A percentile compares a stretch with the other conserved stretches of the same genome.
Evolutionary conservation across 139 green algal genomes (phyloP).

Genomic region (Medakamo hakoo): DNA sequence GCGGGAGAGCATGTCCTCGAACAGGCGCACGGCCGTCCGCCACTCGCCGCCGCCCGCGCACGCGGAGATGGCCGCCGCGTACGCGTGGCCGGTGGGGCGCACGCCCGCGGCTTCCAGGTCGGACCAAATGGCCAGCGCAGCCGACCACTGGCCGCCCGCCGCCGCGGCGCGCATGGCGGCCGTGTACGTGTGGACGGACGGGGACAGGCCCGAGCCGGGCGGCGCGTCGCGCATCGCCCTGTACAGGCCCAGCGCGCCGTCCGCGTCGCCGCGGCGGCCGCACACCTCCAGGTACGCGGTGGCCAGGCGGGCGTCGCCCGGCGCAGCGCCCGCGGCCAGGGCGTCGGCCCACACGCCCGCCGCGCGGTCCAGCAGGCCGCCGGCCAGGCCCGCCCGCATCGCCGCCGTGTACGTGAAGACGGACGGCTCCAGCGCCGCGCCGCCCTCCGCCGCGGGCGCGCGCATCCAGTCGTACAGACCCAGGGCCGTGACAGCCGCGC

Average conservation of each 20-base stretch:
- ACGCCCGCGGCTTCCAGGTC: slow-evolving; percentile 51
- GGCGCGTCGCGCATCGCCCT: slow-evolving; percentile 31
- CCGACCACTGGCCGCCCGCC: slow-evolving; percentile 44
- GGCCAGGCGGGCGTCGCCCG: slow-evolving; percentile 63
- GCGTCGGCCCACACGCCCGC: slow-evolving; percentile 45
- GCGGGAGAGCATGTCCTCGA: slow-evolving; percentile 63
- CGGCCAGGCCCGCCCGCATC: slow-evolving; percentile 61
- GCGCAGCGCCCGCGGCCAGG: slow-evolving; percentile 19
- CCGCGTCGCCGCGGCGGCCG: slow-evolving; percentile 38
- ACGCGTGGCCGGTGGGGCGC: slow-evolving; percentile 50
- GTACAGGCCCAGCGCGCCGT: slow-evolving; percentile 56
- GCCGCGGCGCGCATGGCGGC: slow-evolving; percentile 68
- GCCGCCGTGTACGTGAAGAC: slow-evolving; percentile 78
- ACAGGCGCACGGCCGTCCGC: slow-evolving; percentile 49
- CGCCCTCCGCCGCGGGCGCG: slow-evolving; percentile 21
- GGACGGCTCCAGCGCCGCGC: slow-evolving; percentile 41
- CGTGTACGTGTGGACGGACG: slow-evolving; percentile 68
- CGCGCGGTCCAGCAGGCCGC: slow-evolving; percentile 36
- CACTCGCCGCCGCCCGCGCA: slow-evolving; percentile 58
- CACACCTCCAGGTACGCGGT: slow-evolving; percentile 69
- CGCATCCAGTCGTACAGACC: slow-evolving; percentile 78
- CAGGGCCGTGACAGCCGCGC: slow-evolving; percentile 45
- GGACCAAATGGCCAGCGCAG: slow-evolving; percentile 56
- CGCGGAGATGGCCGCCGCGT: slow-evolving; percentile 61
- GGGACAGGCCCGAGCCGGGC: slow-evolving; percentile 28